A percentile compares a stretch with the other conserved stretches of the same genome.
These are phyloP conservation scores for Pyrenophora seminiperda DNA, from an alignment of 2,329 filamentous ascomycete species.

Conservation along the genomic window DNA sequence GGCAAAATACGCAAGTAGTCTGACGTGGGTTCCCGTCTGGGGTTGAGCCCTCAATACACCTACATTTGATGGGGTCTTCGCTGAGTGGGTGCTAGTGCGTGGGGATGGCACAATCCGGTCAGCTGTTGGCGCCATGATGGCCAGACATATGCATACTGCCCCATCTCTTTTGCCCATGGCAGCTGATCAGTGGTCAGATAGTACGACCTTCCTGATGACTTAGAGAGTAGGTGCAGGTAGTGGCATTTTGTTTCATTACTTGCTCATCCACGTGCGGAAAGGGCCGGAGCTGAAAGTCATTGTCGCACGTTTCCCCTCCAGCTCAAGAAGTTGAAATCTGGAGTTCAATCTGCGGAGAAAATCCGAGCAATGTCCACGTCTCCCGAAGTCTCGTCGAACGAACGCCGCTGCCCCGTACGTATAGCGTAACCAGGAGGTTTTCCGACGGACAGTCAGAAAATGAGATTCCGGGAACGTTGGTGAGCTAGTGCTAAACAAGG, in stretches of 20 bases:
- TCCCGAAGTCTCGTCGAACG: slow-evolving; percentile 25
- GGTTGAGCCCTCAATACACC: not conserved
- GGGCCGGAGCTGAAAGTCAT: not conserved
- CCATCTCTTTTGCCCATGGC: not conserved
- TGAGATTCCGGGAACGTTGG: slow-evolving; percentile 13
- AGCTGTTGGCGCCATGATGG: slow-evolving; percentile 1
- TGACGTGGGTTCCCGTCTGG: not conserved
- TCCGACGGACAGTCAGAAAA: slow-evolving; percentile 26
- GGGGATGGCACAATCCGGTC: slow-evolving; percentile 2
- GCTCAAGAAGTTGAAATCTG: slow-evolving; percentile 2
- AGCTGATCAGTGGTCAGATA: not conserved
- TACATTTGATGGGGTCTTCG: not conserved
- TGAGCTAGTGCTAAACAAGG: slow-evolving; percentile 6
- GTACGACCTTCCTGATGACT: not conserved
- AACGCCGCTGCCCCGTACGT: slow-evolving; percentile 18
- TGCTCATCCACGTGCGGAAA: not conserved
- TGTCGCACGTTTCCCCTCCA: not conserved
- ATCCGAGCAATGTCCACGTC: slow-evolving; percentile 28
- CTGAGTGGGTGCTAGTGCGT: not conserved
- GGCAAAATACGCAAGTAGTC: not conserved
- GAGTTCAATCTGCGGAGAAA: not conserved
- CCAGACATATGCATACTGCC: not conserved
- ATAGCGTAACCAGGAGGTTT: slow-evolving; percentile 19
- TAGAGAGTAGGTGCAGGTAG: slow-evolving; percentile 1
- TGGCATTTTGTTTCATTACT: not conserved